Evolutionary conservation across 148 eudicot genomes (phyloP), one percentile per base, ranked within the genome.

Genomic region (Vaccinium corymbosum): DNA sequence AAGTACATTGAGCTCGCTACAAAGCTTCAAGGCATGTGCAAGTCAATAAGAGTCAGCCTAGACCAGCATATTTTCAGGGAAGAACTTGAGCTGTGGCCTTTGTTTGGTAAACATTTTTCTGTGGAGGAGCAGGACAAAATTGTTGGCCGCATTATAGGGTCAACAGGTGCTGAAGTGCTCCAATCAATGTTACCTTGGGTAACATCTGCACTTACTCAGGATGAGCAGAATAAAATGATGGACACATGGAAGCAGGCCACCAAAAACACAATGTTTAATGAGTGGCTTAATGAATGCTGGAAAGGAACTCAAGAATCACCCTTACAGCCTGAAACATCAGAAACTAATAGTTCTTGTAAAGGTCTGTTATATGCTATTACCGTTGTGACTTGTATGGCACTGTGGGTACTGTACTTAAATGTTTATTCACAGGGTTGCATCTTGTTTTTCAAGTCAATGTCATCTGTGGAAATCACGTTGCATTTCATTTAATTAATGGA

Each of bases 141-240:
- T 86, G 94, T 95, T 64, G 98, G 98, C 81, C 92, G 92, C 50
- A 95, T 95, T 80, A 95, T 95, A 89, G 98, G 98, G 88, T 93
- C 97, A 19, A 95, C 98, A 52, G 98, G 98, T 72, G 98, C 98
- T 27, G 97, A 95, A 86, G 98, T 95, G 83, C 95, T 95, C 72
- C 98, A 95, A 62, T 93, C 98, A 79, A 93, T 95, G 97, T 87
- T 95, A 84, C 98, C 98, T 73, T 95, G 98, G 98, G 98, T 95
- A 79, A 95, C 97, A 61, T 91, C 95, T 87, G 98, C 93, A 32
- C 95, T 95, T 85, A 95, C 94, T 62, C 97, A 89, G 89, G 98
- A 93, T 84, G 98, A 95, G 86, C 97, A 93, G 86, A 93, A 93
- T 86, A 95, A 89, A 91, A 92, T 95, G 97, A 95, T 95, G 97